Evolutionary conservation across 345 rosid genomes (phyloP).

Genomic region (Murraya koenigii): DNA sequence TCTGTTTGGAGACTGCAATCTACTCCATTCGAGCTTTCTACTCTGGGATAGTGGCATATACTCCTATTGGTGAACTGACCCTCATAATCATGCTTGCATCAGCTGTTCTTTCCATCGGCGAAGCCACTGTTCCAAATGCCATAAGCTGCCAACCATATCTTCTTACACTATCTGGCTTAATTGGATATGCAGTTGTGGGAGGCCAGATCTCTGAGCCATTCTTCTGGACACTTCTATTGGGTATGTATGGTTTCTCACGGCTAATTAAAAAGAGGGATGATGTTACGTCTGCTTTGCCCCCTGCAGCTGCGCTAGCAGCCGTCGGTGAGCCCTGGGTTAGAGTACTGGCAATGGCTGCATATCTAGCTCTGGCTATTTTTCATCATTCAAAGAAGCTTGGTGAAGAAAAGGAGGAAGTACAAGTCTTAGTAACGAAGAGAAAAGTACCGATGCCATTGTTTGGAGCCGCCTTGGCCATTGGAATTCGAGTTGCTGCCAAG

Average conservation of each 20-base stretch:
- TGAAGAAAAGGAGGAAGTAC: conserved; percentile 40
- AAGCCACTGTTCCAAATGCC: conserved; percentile 65
- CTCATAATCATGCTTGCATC: conserved; percentile 64
- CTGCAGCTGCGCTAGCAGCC: conserved; percentile 76
- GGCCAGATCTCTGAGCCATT: conserved; percentile 74
- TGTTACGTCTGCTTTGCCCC: conserved; percentile 76
- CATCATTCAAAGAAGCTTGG: conserved; percentile 50
- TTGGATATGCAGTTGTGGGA: conserved; percentile 73
- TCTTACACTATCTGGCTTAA: conserved; percentile 62
- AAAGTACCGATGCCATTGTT: conserved; percentile 62
- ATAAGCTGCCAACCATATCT: conserved; percentile 57
- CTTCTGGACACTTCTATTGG: conserved; percentile 75
- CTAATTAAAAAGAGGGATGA: conserved; percentile 67
- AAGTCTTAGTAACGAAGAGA: conserved; percentile 26
- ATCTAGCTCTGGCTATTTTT: conserved; percentile 60
- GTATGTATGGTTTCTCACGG: conserved; percentile 57
- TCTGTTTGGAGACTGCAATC: conserved; percentile 50
- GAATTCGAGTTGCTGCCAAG: conserved; percentile 74
- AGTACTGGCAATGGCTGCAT: conserved; percentile 48
- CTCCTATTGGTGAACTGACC: conserved; percentile 66
- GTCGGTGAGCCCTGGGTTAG: conserved; percentile 92
- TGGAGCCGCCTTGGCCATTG: conserved; percentile 74
- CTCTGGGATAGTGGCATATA: conserved; percentile 63
- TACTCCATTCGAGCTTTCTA: conserved; percentile 64
- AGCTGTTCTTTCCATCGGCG: conserved; percentile 72